These are phyloP conservation scores for Colletotrichum brevisporum DNA, from an alignment of 2,329 filamentous ascomycete genomes.

Conservation along the genomic window DNA sequence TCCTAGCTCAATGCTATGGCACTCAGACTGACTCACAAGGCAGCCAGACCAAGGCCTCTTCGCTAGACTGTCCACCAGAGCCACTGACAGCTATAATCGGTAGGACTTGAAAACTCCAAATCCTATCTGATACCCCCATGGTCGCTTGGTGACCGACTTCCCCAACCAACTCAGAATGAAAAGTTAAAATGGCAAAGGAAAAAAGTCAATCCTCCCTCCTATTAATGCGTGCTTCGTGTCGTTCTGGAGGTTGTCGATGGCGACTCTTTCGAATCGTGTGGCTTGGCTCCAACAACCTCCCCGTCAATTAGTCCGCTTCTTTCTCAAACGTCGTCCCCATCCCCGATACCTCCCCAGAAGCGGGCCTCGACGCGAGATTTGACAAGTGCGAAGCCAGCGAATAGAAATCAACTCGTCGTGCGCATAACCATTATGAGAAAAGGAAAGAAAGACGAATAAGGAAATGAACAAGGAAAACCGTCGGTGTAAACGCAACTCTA, in stretches of 20 bases:
- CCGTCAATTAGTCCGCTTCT: not conserved
- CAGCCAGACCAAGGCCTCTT: not conserved
- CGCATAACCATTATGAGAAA: conserved; percentile 38
- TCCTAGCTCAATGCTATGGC: conserved; percentile 16
- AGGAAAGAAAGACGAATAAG: conserved; percentile 35
- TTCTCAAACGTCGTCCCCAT: conserved; percentile 27
- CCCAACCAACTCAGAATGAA: conserved; percentile 32
- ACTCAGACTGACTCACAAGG: not conserved
- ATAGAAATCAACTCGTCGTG: conserved; percentile 34
- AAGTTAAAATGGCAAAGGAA: conserved; percentile 18
- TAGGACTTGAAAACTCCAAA: not conserved
- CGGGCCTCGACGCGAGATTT: conserved; percentile 45
- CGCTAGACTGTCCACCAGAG: conserved; percentile 20
- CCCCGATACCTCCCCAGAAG: conserved; percentile 53
- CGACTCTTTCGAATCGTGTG: conserved; percentile 3
- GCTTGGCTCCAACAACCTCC: conserved; percentile 5
- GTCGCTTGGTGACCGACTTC: not conserved
- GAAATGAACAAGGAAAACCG: conserved; percentile 40
- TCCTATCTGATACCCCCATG: too few species aligned
- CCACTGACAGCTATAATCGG: conserved; percentile 13
- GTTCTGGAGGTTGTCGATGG: conserved; percentile 1
- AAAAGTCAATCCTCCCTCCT: conserved; percentile 27
- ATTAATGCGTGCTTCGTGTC: conserved; percentile 11
- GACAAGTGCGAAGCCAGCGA: conserved; percentile 44
- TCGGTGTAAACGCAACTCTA: conserved; percentile 51